Base-by-base conservation (phyloP, 23 red algal genomes). In the Gracilaria caudata region DNA sequence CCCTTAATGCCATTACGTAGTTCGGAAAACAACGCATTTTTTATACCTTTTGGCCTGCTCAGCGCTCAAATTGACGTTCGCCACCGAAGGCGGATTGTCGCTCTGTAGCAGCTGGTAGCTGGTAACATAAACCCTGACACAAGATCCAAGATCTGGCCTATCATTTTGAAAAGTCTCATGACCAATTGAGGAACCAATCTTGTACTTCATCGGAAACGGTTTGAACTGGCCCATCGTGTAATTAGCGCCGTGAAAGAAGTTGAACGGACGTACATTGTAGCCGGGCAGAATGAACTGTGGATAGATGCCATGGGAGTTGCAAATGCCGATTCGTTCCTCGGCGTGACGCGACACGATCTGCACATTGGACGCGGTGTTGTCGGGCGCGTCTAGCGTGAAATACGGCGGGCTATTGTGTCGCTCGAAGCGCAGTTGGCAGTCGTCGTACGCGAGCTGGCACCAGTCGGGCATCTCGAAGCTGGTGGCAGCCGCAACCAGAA, bases 1-100 rank as follows among this genome's bases (percentile, higher is more conserved):
- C 13, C 45, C 45, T 49, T 7, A 49, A 49, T 13, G n/a, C n/a
- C n/a, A n/a, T 49, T 68, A 38, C 28, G 30, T 68, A 35, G 63
- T 68, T 4, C 63, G 63, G 63, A 68, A 68, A 33, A 68, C 63
- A 68, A 68, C 28, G 63, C 63, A 68, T 34, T 35, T 30, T 9
- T 25, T 3, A 35, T 68, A 25, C 3, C 34, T 38, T 13, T 35
- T 36, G n/a, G 63, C 63, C 4, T 68, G 13, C 4, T 38, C 34
- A 11, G 13, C 3, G 28, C 34, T 68, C 34, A 68, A 35, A 25
- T 68, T 68, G 28, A 68, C n/a, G 63, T 68, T 68, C 4, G 4
- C 7, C 12, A 68, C 63, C 11, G n/a, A 34, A 3, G 63, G 63
- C 34, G 63, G 63, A 38, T 68, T 68, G 4, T 68, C 63, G 34